Evolutionary conservation across 495 filamentous ascomycete genomes (phyloP).

Genomic region (Neurospora hispaniola): DNA sequence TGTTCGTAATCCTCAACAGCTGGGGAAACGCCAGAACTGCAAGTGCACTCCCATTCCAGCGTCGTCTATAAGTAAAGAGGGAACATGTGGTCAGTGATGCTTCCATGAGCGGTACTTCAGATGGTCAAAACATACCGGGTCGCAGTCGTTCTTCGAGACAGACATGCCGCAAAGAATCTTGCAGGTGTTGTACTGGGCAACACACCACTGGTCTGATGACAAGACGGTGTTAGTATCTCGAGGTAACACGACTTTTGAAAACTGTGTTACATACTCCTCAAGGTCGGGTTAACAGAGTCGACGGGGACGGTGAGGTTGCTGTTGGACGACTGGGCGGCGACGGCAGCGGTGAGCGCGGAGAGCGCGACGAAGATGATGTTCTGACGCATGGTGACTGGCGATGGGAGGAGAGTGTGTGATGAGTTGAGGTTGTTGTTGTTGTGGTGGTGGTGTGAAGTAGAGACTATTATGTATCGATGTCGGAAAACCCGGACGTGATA

Average conservation of each 20-base stretch:
- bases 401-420: background rate
- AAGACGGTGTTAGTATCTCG: background rate
- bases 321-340: slow-evolving; percentile 14
- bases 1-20: slow-evolving; percentile 27
- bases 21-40: slow-evolving; percentile 24
- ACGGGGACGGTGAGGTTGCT: slow-evolving; percentile 25
- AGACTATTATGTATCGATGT: background rate
- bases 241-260: background rate
- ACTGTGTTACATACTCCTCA: slow-evolving; percentile 11
- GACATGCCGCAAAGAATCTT: slow-evolving; percentile 17
- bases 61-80: slow-evolving; percentile 11
- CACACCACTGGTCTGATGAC: slow-evolving; percentile 23
- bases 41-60: slow-evolving; percentile 21
- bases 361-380: slow-evolving; percentile 21
- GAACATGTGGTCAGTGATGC: slow-evolving; percentile 3
- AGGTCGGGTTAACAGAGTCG: slow-evolving; percentile 5
- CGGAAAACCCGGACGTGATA: background rate
- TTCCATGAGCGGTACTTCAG: background rate
- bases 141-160: slow-evolving; percentile 17
- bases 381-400: slow-evolving; percentile 20
- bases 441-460: background rate
- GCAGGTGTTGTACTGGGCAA: slow-evolving; percentile 26
- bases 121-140: slow-evolving; percentile 13
- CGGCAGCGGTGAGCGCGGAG: slow-evolving; percentile 17
- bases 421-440: background rate